Evolutionary conservation across 2,329 filamentous ascomycete genomes (phyloP).

Genomic region (Epichloe sylvatica): DNA sequence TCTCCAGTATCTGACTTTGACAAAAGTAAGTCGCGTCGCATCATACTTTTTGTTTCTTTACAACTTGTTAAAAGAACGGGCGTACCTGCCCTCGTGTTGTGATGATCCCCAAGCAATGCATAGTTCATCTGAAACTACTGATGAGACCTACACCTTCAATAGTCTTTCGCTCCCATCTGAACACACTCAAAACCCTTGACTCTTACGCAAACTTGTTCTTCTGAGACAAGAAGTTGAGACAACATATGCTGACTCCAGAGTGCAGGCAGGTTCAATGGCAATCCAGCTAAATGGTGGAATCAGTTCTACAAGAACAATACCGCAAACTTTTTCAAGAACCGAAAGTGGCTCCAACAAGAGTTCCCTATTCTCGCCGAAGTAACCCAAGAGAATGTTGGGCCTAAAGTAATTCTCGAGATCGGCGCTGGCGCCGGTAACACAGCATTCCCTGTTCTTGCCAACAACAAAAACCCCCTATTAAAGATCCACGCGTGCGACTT

Average conservation of each 20-base stretch:
- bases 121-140: constrained; percentile 59
- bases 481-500: constrained; percentile 93
- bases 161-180: constrained; percentile 67
- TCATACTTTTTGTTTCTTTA: neutral
- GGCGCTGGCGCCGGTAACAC: constrained; percentile 94
- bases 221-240: neutral
- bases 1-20: constrained; percentile 88
- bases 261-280: constrained; percentile 66
- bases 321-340: constrained; percentile 95
- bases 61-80: neutral
- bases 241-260: constrained; percentile 24
- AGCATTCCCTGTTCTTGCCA: constrained; percentile 75
- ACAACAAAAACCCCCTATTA: constrained; percentile 69
- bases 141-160: constrained; percentile 38
- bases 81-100: constrained; percentile 24
- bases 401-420: constrained; percentile 67
- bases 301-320: constrained; percentile 97
- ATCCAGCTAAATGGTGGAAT: constrained; percentile 96
- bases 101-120: constrained; percentile 47
- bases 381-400: constrained; percentile 54
- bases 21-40: constrained; percentile 47
- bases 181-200: constrained; percentile 7
- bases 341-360: constrained; percentile 93
- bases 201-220: neutral
- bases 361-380: constrained; percentile 77